These are phyloP conservation scores for Verticillium klebahnii DNA, from an alignment of 2,329 filamentous ascomycete species.

Conservation along the genomic window DNA sequence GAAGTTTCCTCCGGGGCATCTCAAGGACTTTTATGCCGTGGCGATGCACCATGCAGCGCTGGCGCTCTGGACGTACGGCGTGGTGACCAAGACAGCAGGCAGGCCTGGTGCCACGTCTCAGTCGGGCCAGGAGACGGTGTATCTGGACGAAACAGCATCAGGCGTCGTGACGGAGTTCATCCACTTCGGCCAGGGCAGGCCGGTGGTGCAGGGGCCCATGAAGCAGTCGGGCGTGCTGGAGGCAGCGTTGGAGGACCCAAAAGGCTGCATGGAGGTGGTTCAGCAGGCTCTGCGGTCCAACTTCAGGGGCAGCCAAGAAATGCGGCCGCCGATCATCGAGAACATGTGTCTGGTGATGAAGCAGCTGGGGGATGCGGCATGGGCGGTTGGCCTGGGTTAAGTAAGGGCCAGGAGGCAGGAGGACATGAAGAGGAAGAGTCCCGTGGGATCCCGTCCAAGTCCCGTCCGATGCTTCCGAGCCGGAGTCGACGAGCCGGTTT, in stretches of 20 bases:
- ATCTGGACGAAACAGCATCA: conserved; percentile 53
- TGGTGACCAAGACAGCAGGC: conserved; percentile 43
- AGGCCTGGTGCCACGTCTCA: conserved; percentile 21
- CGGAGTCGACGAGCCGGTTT: not conserved
- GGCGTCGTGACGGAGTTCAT: conserved; percentile 53
- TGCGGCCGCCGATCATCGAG: conserved; percentile 58
- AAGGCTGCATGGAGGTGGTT: conserved; percentile 53
- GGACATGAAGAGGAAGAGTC: not conserved
- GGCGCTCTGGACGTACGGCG: conserved; percentile 65
- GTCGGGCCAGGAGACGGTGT: conserved; percentile 34
- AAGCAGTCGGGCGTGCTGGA: conserved; percentile 23
- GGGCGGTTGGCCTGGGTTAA: conserved; percentile 25
- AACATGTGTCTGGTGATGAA: conserved; percentile 61
- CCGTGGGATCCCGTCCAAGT: not conserved
- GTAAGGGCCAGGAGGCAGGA: not conserved
- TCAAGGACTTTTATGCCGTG: conserved; percentile 65
- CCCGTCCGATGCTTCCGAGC: not conserved
- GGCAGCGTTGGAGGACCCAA: conserved; percentile 49
- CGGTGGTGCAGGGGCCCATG: conserved; percentile 38
- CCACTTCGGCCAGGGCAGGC: conserved; percentile 46
- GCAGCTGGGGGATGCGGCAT: conserved; percentile 50
- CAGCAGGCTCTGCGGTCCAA: conserved; percentile 53
- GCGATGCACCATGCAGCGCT: conserved; percentile 65
- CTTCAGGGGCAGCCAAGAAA: conserved; percentile 36
- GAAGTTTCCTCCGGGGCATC: conserved; percentile 43